Conservation (phyloP, 768 basidiomycete genomes). For the Calocera cornea region DNA sequence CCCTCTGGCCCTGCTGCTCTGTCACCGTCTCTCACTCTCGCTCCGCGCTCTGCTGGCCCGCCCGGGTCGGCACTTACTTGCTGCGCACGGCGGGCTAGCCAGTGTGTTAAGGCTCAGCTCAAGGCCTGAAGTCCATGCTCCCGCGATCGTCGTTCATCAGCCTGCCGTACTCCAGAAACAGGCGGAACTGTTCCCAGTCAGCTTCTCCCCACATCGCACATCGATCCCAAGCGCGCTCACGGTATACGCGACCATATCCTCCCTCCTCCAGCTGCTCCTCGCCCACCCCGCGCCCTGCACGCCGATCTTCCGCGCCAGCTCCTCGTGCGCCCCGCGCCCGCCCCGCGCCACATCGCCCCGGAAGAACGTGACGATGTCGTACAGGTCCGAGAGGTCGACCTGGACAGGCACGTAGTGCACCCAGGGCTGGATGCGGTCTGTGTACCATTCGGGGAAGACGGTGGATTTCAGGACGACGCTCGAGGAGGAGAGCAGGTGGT, state of each 20-base stretch:
- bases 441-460: slow-evolving; percentile 60
- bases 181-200: slow-evolving; percentile 9
- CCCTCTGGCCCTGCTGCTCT: too few species aligned
- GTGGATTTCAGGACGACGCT: slow-evolving; percentile 56
- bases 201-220: background rate
- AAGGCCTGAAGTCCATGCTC: slow-evolving; percentile 10
- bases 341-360: slow-evolving; percentile 14
- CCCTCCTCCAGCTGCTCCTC: slow-evolving; percentile 22
- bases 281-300: slow-evolving; percentile 20
- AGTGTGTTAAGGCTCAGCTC: too few species aligned
- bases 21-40: too few species aligned
- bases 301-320: slow-evolving; percentile 22
- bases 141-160: slow-evolving; percentile 10
- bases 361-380: slow-evolving; percentile 26
- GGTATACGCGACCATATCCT: slow-evolving; percentile 25
- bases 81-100: too few species aligned
- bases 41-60: too few species aligned
- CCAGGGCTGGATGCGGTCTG: slow-evolving; percentile 49
- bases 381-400: slow-evolving; percentile 27
- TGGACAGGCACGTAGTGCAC: slow-evolving; percentile 59
- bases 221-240: slow-evolving; percentile 15
- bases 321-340: slow-evolving; percentile 19
- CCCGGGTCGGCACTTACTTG: too few species aligned
- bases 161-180: slow-evolving; percentile 19
- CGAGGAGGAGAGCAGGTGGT: slow-evolving; percentile 47